Evolutionary conservation across 139 green algal genomes (phyloP).

Genomic region (Volvox africanus): DNA sequence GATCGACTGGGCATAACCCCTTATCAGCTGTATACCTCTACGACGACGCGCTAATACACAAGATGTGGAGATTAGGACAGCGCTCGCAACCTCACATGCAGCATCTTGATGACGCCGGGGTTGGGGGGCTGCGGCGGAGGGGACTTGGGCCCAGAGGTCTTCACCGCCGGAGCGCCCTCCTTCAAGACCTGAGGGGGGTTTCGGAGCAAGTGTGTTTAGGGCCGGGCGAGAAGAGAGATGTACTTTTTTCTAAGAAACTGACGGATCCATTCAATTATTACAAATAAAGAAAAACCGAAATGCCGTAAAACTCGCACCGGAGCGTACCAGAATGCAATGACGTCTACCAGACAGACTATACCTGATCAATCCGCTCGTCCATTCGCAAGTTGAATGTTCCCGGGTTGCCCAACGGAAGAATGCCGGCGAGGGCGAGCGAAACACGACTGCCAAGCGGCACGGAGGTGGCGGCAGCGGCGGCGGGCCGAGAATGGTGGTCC

Average conservation of each 20-base stretch:
- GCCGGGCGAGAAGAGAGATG: background rate
- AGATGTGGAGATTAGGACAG: no score
- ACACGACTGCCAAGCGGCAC: background rate
- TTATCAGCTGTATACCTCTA: no score
- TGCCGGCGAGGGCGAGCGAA: background rate
- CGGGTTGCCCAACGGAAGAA: constrained; percentile 26
- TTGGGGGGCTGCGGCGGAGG: background rate
- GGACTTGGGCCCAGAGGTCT: background rate
- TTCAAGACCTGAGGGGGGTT: background rate
- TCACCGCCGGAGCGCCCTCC: background rate
- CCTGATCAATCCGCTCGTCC: constrained; percentile 36
- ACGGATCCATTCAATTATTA: no score
- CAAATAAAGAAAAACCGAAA: no score
- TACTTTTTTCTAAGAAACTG: no score
- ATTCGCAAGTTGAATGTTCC: constrained; percentile 19
- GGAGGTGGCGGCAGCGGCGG: background rate
- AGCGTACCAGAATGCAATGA: no score
- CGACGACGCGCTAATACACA: no score
- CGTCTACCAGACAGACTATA: background rate
- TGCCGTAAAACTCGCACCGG: no score
- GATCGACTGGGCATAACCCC: no score
- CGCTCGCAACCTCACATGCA: background rate
- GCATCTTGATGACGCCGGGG: background rate
- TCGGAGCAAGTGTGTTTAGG: no score
- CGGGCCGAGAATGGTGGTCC: background rate